These are phyloP conservation scores for Lotus japonicus DNA, from an alignment of 306 rosid genomes.

Conservation along the genomic window DNA sequence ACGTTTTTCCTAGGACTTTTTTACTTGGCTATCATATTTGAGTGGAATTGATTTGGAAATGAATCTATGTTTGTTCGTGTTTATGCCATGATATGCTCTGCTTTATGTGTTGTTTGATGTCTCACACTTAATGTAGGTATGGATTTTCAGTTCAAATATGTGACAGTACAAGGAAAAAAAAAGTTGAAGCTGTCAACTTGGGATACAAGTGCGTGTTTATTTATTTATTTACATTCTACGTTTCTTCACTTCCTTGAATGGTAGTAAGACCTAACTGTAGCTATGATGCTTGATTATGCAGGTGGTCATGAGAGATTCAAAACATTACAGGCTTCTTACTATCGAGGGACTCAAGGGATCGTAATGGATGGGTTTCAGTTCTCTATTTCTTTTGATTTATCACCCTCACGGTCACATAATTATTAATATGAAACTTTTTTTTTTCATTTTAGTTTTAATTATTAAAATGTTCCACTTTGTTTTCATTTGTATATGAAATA, in stretches of 20 bases:
- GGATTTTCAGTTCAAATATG: conserved; percentile 71
- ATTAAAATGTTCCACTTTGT: no score
- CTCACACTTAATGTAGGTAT: conserved; percentile 61
- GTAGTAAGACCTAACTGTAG: background rate
- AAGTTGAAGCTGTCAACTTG: conserved; percentile 77
- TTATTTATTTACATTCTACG: background rate
- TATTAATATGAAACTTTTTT: background rate
- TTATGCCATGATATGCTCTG: no score
- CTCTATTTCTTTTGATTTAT: background rate
- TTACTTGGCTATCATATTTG: no score
- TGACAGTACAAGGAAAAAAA: conserved; percentile 48
- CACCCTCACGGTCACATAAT: background rate
- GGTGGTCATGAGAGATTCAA: conserved; percentile 98
- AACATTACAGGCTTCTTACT: conserved; percentile 83
- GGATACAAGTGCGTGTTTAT: conserved; percentile 60
- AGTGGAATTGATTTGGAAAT: no score
- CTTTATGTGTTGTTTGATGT: no score
- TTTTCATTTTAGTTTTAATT: no score
- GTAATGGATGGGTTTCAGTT: conserved; percentile 67
- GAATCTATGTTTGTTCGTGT: no score
- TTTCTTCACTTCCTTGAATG: background rate
- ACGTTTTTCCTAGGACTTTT: no score
- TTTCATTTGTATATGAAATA: no score
- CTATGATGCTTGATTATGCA: conserved; percentile 32
- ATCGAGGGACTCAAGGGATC: conserved; percentile 92